Percentiles rank a stretch among this genome's conserved stretches.
Conservation (phyloP, 768 basidiomycete genomes). For the Russula compacta region DNA sequence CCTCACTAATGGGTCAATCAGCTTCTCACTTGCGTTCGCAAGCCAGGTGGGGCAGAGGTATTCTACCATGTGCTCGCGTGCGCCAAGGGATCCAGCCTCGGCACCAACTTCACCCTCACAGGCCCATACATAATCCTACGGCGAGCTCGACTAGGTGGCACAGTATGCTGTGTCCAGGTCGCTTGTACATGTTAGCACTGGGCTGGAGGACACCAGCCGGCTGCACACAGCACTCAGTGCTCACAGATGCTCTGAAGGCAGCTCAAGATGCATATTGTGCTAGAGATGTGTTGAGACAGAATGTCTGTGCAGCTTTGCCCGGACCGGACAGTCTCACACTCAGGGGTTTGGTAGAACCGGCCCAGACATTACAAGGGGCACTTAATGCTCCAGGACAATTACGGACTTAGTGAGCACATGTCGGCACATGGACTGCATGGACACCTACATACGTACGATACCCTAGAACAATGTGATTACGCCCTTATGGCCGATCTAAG, state of each 20-base stretch:
- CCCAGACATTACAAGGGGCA: no score
- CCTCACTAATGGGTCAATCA: no score
- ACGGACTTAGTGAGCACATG: no score
- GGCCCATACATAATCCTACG: constrained; percentile 85
- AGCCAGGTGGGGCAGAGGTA: constrained; percentile 53
- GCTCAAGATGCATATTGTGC: constrained; percentile 42
- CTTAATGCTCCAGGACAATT: no score
- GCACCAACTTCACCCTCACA: constrained; percentile 94
- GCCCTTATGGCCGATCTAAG: no score
- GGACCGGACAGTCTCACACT: no score
- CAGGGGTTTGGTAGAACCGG: no score
- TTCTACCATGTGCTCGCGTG: constrained; percentile 82
- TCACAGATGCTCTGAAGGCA: constrained; percentile 56
- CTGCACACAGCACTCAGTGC: constrained; percentile 52
- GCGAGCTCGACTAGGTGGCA: constrained; percentile 87
- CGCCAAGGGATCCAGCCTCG: constrained; percentile 84
- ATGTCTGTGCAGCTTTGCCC: no score
- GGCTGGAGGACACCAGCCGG: constrained; percentile 62
- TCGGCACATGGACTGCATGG: no score
- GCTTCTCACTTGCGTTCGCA: constrained; percentile 77
- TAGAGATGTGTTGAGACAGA: no score
- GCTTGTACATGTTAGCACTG: constrained; percentile 85
- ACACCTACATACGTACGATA: no score
- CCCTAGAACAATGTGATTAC: no score
- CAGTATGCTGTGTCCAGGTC: constrained; percentile 78